Percentiles rank a stretch among this genome's conserved stretches.
These are phyloP conservation scores for Pisolithus albus DNA, from an alignment of 768 basidiomycete genomes.

Conservation along the genomic window DNA sequence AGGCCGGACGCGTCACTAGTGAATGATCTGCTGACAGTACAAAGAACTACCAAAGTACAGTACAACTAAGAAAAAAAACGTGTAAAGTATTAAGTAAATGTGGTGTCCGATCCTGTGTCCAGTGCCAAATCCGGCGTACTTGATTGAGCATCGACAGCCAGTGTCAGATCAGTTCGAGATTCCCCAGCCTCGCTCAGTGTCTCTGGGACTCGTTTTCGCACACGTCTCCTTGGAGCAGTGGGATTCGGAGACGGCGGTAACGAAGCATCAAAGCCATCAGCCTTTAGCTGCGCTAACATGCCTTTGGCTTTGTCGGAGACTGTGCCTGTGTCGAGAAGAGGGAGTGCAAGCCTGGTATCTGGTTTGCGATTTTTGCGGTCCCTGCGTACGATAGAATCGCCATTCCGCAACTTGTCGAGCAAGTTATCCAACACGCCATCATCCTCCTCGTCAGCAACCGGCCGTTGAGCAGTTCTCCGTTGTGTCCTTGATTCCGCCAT, in stretches of 20 bases:
- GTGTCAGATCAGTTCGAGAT: slow-evolving; percentile 21
- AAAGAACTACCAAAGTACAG: slow-evolving; percentile 23
- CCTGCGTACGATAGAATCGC: slow-evolving; percentile 55
- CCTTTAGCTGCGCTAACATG: slow-evolving; percentile 70
- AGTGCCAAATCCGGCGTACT: slow-evolving; percentile 22
- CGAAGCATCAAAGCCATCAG: slow-evolving; percentile 53
- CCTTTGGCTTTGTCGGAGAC: slow-evolving; percentile 50
- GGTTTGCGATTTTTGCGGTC: slow-evolving; percentile 43
- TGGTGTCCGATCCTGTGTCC: slow-evolving; percentile 21
- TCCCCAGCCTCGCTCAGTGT: slow-evolving; percentile 31
- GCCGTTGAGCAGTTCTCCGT: slow-evolving; percentile 43
- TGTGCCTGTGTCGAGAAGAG: slow-evolving; percentile 15
- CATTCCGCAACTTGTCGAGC: slow-evolving; percentile 64
- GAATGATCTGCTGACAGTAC: not conserved
- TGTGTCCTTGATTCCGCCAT: slow-evolving; percentile 56
- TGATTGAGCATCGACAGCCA: slow-evolving; percentile 20
- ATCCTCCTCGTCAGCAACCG: slow-evolving; percentile 49
- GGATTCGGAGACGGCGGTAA: slow-evolving; percentile 44
- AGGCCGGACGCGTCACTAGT: not conserved
- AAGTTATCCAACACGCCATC: slow-evolving; percentile 57
- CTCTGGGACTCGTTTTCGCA: slow-evolving; percentile 27
- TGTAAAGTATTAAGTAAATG: slow-evolving; percentile 9
- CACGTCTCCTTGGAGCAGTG: slow-evolving; percentile 22
- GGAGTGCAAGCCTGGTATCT: slow-evolving; percentile 24
- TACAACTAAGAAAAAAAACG: slow-evolving; percentile 25